These are phyloP conservation scores for Komagataella ulmi DNA, from an alignment of 805 yeast species.

Conservation along the genomic window DNA sequence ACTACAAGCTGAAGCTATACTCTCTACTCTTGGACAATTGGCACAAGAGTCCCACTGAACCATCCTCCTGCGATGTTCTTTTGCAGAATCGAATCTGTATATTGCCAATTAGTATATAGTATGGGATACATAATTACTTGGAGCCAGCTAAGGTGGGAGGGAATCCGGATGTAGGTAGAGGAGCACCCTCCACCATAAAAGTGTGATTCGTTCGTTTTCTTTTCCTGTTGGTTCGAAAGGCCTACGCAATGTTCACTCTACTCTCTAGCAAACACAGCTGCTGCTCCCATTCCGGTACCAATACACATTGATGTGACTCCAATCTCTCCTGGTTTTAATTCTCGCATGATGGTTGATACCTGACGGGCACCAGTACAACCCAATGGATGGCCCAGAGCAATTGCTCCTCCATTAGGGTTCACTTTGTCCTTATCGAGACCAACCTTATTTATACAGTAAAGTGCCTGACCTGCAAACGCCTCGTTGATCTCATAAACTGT, in stretches of 20 bases:
- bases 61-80: no score
- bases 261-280: conserved; percentile 74
- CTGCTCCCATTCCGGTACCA: conserved; percentile 99
- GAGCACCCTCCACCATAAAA: no score
- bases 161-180: no score
- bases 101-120: not conserved
- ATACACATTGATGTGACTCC: conserved; percentile 96
- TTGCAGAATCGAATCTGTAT: not conserved
- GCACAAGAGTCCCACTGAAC: no score
- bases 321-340: conserved; percentile 64
- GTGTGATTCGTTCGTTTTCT: no score
- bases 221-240: no score
- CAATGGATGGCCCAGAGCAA: conserved; percentile 90
- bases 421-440: conserved; percentile 60
- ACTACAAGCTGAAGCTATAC: no score
- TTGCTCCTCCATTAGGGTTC: conserved; percentile 93
- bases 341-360: conserved; percentile 75
- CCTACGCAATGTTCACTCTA: conserved; percentile 13
- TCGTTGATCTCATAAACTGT: conserved; percentile 82
- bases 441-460: conserved; percentile 55
- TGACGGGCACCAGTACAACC: conserved; percentile 85
- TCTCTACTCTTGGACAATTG: no score
- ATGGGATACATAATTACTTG: not conserved
- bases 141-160: not conserved
- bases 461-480: conserved; percentile 93